Evolutionary conservation across 306 rosid genomes (phyloP).

Genomic region (Prunus padus): DNA sequence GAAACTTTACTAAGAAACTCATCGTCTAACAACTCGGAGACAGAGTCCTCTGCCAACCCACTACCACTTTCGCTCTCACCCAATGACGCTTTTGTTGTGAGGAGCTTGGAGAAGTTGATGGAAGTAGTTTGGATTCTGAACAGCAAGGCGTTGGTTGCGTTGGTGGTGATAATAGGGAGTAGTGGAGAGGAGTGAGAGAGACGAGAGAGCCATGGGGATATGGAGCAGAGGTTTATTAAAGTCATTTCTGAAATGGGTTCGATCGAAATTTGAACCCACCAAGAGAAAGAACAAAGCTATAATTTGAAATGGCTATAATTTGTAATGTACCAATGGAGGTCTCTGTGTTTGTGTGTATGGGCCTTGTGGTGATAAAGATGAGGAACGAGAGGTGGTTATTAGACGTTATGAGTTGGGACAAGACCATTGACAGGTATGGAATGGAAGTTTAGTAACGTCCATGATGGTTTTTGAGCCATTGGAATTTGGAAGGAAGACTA

Average conservation of each 20-base stretch:
- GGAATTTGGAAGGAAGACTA: background rate
- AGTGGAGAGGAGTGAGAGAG: conserved; percentile 36
- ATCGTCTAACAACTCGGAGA: conserved; percentile 41
- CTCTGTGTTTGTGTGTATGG: background rate
- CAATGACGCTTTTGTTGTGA: conserved; percentile 45
- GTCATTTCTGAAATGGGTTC: conserved; percentile 36
- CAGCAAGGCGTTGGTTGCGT: conserved; percentile 13
- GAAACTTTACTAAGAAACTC: conserved; percentile 41
- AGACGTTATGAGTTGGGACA: background rate
- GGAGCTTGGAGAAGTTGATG: conserved; percentile 21
- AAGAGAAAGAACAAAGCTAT: background rate
- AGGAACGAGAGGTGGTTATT: conserved; percentile 53
- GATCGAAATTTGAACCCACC: background rate
- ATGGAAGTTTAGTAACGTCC: background rate
- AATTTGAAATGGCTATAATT: background rate
- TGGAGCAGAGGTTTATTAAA: conserved; percentile 46
- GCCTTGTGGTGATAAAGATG: conserved; percentile 31
- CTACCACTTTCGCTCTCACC: conserved; percentile 40
- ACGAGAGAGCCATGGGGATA: conserved; percentile 56
- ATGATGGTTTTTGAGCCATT: too few species aligned
- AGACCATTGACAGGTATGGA: background rate
- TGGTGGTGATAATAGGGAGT: conserved; percentile 22
- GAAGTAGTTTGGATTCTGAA: conserved; percentile 27
- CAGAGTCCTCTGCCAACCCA: conserved; percentile 42
- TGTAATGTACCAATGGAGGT: background rate